Conservation (phyloP, 345 rosid genomes). For the Bruguiera gymnorhiza region DNA sequence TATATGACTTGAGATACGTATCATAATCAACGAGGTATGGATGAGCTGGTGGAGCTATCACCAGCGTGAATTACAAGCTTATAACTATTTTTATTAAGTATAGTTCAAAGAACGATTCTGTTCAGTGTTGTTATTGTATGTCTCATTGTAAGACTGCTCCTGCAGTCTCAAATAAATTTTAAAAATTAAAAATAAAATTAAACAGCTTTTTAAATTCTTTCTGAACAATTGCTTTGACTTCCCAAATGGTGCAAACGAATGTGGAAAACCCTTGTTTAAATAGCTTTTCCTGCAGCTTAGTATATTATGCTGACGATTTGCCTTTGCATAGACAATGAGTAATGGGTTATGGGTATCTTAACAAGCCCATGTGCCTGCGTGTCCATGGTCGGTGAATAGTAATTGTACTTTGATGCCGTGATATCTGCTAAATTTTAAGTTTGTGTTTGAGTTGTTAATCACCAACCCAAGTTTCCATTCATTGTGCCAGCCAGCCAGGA, state of each 20-base stretch:
- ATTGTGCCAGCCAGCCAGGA: neutral
- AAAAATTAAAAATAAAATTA: no score
- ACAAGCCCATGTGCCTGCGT: conserved; percentile 19
- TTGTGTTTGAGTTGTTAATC: neutral
- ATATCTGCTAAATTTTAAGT: conserved; percentile 16
- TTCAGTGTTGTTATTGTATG: neutral
- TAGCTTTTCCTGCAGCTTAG: neutral
- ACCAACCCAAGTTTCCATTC: neutral
- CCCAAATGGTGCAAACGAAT: conserved; percentile 5
- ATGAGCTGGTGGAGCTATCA: no score
- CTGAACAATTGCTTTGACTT: conserved; percentile 2
- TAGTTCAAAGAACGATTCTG: neutral
- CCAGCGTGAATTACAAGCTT: no score
- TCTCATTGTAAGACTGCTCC: neutral
- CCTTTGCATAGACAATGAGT: conserved; percentile 14
- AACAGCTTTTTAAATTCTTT: neutral
- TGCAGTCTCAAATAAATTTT: conserved; percentile 4
- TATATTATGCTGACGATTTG: neutral
- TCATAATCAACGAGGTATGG: no score
- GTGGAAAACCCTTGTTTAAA: conserved; percentile 17
- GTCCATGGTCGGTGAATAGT: neutral
- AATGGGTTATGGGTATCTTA: conserved; percentile 28
- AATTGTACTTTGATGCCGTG: neutral
- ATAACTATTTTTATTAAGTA: neutral
- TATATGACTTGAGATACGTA: neutral